Evolutionary conservation across 345 rosid species (phyloP).

Genomic region (Rubroshorea leprosula): DNA sequence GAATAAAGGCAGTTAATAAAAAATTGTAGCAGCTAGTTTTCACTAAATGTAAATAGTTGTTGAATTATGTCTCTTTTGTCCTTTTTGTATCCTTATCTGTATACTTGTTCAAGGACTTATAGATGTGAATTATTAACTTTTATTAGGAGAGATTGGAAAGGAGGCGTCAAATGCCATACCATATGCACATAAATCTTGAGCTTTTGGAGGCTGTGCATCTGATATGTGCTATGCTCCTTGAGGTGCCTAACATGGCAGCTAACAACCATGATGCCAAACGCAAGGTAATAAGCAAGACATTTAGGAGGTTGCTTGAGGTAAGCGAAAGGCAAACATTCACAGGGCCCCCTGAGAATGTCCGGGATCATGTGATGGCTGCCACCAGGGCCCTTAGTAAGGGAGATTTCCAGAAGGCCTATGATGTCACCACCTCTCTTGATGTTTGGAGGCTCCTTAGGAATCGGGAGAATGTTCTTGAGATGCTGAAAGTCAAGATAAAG

Average conservation of each 20-base stretch:
- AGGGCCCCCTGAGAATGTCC: slow-evolving; percentile 80
- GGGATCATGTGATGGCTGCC: slow-evolving; percentile 90
- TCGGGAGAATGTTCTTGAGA: slow-evolving; percentile 50
- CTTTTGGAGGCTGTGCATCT: slow-evolving; percentile 88
- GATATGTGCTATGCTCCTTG: slow-evolving; percentile 86
- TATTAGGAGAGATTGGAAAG: slow-evolving; percentile 81
- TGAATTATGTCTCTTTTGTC: slow-evolving; percentile 3
- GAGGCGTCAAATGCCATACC: slow-evolving; percentile 93
- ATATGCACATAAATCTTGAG: slow-evolving; percentile 98
- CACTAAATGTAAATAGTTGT: background rate
- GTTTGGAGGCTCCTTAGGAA: slow-evolving; percentile 72
- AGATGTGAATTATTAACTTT: slow-evolving; percentile 4
- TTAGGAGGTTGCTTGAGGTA: slow-evolving; percentile 67
- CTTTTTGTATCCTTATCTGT: background rate
- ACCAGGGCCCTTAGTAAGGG: slow-evolving; percentile 74
- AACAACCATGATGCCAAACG: slow-evolving; percentile 51
- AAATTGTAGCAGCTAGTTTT: too few relatives aligned
- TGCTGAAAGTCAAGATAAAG: slow-evolving; percentile 73
- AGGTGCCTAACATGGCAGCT: slow-evolving; percentile 92
- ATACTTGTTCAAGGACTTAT: background rate
- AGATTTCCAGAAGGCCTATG: slow-evolving; percentile 60
- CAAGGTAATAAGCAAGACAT: slow-evolving; percentile 73
- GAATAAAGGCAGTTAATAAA: too few relatives aligned
- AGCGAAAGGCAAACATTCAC: slow-evolving; percentile 79
- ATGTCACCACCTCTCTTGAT: slow-evolving; percentile 62